Conservation (phyloP, 2,329 filamentous ascomycete genomes). For the Ophiocordyceps camponoti-rufipedis region DNA sequence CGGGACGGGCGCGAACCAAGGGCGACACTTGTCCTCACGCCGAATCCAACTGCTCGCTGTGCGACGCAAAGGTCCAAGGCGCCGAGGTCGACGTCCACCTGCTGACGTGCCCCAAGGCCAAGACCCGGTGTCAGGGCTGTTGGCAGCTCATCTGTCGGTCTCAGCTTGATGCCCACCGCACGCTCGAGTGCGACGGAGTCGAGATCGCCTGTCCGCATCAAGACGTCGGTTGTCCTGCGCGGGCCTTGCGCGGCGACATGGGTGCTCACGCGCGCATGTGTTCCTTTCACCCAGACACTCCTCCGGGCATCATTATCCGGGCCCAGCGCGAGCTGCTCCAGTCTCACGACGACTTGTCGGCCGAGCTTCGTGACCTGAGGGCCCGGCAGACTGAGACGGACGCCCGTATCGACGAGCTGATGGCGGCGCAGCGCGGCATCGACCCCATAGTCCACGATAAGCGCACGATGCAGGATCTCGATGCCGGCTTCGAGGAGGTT, state of each 20-base stretch:
- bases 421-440: conserved; percentile 10
- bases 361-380: conserved; percentile 17
- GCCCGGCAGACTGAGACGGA: conserved; percentile 15
- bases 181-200: conserved; percentile 29
- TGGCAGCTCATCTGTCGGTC: conserved; percentile 23
- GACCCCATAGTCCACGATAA: conserved; percentile 31
- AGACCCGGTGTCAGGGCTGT: conserved; percentile 31
- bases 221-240: conserved; percentile 17
- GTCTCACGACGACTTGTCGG: conserved; percentile 16
- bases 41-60: conserved; percentile 32
- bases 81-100: conserved; percentile 19
- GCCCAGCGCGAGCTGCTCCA: conserved; percentile 29
- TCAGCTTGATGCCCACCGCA: conserved; percentile 26
- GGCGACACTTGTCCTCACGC: conserved; percentile 37
- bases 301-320: conserved; percentile 31
- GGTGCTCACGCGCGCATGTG: conserved; percentile 28
- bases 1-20: conserved; percentile 27
- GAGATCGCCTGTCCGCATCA: conserved; percentile 28
- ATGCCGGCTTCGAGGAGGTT: conserved; percentile 32
- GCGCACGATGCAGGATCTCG: conserved; percentile 22
- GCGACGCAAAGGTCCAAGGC: conserved; percentile 27
- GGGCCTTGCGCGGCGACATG: conserved; percentile 17
- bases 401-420: conserved; percentile 18
- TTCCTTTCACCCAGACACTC: conserved; percentile 28
- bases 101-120: conserved; percentile 25